A percentile compares a stretch with the other conserved stretches of the same genome.
These are phyloP conservation scores for Pholiota conissans DNA, from an alignment of 768 basidiomycete genomes.

Conservation along the genomic window DNA sequence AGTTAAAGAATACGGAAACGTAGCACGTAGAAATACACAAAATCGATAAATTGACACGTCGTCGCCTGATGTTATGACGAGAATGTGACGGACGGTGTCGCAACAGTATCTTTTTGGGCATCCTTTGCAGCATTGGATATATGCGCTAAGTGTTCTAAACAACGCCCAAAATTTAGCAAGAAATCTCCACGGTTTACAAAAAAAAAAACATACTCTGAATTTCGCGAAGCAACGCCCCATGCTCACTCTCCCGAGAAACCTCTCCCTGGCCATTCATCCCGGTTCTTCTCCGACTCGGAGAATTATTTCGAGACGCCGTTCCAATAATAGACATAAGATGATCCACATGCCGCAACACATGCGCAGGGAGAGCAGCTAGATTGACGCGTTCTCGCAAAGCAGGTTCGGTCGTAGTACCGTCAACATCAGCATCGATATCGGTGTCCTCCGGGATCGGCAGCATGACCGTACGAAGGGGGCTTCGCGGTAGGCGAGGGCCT, in stretches of 20 bases:
- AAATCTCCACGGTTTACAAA: too few relatives aligned
- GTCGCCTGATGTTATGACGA: neutral
- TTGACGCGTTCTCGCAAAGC: neutral
- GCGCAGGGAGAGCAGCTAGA: neutral
- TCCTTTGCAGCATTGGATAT: slow-evolving; percentile 12
- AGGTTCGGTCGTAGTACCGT: too few relatives aligned
- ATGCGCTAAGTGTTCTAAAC: slow-evolving; percentile 9
- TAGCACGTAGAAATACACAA: too few relatives aligned
- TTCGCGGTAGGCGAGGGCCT: neutral
- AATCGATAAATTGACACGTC: too few relatives aligned
- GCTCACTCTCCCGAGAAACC: neutral
- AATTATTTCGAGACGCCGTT: neutral
- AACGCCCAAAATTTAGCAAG: neutral
- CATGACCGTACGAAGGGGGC: neutral
- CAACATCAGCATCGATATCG: neutral
- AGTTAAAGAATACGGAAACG: too few relatives aligned
- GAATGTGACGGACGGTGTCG: neutral
- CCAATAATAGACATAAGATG: neutral
- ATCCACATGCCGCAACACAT: neutral
- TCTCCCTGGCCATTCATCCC: neutral
- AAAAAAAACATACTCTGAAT: slow-evolving; percentile 10
- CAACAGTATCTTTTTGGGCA: neutral
- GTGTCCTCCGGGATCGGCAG: neutral
- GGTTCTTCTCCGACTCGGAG: neutral
- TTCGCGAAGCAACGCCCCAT: neutral